Base-by-base conservation (phyloP, 805 yeast genomes). In the Kluyveromyces lactis region DNA sequence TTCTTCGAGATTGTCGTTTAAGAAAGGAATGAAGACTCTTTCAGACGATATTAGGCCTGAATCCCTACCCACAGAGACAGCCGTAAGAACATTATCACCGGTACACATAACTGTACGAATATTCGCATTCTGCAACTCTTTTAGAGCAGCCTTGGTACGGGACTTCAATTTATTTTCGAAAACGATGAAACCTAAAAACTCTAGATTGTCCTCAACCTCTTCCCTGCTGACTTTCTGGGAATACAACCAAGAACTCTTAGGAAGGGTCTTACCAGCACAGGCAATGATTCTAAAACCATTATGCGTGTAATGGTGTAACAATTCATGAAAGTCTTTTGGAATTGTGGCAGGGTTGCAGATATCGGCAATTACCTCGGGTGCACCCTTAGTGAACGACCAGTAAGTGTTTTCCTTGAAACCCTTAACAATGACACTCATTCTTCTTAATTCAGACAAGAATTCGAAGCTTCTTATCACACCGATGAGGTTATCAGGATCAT, bases 281-380 rank as follows among this genome's bases (percentile, higher is more conserved):
- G 96, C 97, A 62, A 92, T 92, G 1, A 92, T 97, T 55, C 99
- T 77, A 58, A 80, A 86, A 1, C 99, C 99, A 36, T 79, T 76
- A 56, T 87, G 97, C 0, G 99, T 92, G 57, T 92, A 92, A 42
- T 79, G 71, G 52, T 86, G 81, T 26, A 92, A 67, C 17, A 83
- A 56, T 26, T 81, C 82, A 18, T 81, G 80, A 56, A 74, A 92
- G 51, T 87, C 75, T 2, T 60, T 55, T 1, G 99, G 98, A 36
- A 92, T 62, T 0, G 87, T 66, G 15, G 72, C 75, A 1, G 81
- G 76, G 12, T 67, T 64, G 62, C 98, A 92, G 23, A 92, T 76
- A 13, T 77, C 80, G 23, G 73, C 67, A 71, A 92, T 84, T 9
- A 89, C 85, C 56, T 92, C 99, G 0, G 99, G 99, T 0, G 99